Base-by-base conservation (phyloP, 139 green algal species). In the Chlorella sp. region DNA sequence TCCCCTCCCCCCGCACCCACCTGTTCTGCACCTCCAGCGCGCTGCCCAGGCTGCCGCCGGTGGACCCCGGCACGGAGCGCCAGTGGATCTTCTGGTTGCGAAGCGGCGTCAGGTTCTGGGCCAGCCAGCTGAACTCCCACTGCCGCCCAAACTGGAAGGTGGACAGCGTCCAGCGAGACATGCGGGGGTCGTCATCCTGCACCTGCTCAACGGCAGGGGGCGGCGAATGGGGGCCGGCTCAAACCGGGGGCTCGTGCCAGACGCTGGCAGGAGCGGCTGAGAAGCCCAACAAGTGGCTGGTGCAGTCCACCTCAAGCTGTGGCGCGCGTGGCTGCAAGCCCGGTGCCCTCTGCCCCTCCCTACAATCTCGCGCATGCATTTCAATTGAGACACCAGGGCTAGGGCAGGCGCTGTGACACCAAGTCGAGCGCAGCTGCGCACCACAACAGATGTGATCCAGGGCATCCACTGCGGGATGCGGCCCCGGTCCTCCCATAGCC, bases 401-500 rank as follows among this genome's bases (percentile, higher is more conserved):
- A n/a, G n/a, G n/a, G 69, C 38, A 6, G 18, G 79, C 64, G 26
- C 26, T n/a, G n/a, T n/a, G n/a, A n/a, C n/a, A n/a, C n/a, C n/a
- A n/a, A n/a, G n/a, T n/a, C n/a, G n/a, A n/a, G n/a, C n/a, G n/a
- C n/a, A n/a, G n/a, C n/a, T 17, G 36, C n/a, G 32, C n/a, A 96
- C 93, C 82, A 90, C 88, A 12, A 98, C 95, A n/a, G 80, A 92
- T 12, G 89, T 90, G 55, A 98, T 98, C 95, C 95, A 98, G 2
- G 95, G 94, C 95, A 98, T 98, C 95, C 95, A 98, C 32, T 88
- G 62, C 0, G 95, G 95, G 74, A 98, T 98, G 36, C 87, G 87
- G 79, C 93, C 87, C 21, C 93, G 85, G 86, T 98, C 94, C 34
- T 98, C 91, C 95, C 95, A 97, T 74, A 98, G 56, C 0, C 76